Evolutionary conservation across 2,329 filamentous ascomycete species (phyloP), one percentile per base, ranked within the genome.

Genomic region (Coniosporium tulheliwenetii): DNA sequence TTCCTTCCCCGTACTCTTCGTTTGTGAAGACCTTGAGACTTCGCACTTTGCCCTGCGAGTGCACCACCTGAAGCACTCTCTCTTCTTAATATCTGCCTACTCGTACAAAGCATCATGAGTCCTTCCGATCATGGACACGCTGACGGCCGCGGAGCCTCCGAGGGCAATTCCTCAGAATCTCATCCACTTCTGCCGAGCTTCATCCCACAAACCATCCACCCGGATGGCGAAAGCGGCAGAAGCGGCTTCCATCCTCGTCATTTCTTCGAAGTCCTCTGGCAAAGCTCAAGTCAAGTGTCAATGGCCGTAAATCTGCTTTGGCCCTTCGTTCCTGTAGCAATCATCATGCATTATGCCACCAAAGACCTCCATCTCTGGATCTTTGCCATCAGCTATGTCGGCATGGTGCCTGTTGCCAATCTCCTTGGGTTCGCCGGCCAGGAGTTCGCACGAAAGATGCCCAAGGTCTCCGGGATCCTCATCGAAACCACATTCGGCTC

Each of bases 391-490:
- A 59, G 61, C 5, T 71, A 70, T 44, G 60, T 72, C 39, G 66
- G 66, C 44, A 69, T 70, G 50, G 56, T 71, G 1, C 67, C 68
- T 0, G 56, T 64, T 8, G 68, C 67, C 35, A 71, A 70, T 42
- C 51, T 70, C 5, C 52, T 71, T 3, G 67, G 67, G 2, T 71
- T 85, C 50, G 77, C 79, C 9, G 79, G 80, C 10, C 75, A 80
- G 50, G 77, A 83, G 56, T 60, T 85, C 43, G 76, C 80, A 1
- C 69, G 77, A 43, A 87, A 87, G 61, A 58, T 87, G 41, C 81
- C 81, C 9, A 83, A 82, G 50, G 81, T 86, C 8, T 60, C 77
- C 32, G 79, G 78, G 19, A 69, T 83, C 2, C 55, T 83, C 35
- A 49, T 61, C 5, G 59, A 62, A 44, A 60, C 55, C 12, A 58